Evolutionary conservation across 495 filamentous ascomycete species (phyloP).

Genomic region (Neurospora sp.): DNA sequence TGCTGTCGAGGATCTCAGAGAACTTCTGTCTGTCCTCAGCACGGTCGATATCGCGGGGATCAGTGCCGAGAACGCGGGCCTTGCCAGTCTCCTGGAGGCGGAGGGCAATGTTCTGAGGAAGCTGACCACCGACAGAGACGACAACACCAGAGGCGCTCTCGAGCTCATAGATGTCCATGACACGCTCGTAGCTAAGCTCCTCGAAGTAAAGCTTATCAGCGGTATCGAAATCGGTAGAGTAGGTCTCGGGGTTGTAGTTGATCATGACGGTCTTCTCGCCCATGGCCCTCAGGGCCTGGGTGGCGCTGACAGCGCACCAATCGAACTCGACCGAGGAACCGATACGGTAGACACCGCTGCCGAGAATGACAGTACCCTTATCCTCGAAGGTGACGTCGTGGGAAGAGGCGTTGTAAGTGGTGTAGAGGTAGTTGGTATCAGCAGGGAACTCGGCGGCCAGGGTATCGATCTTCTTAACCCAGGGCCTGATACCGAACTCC

Average conservation of each 20-base stretch:
- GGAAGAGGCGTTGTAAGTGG: conserved; percentile 92
- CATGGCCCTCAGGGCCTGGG: conserved; percentile 73
- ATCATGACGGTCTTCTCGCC: conserved; percentile 99
- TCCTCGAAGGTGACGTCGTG: conserved; percentile 96
- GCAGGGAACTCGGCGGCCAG: conserved; percentile 97
- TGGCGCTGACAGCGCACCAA: conserved; percentile 96
- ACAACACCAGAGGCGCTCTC: conserved; percentile 82
- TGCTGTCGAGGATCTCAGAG: conserved; percentile 91
- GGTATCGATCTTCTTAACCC: conserved; percentile 97
- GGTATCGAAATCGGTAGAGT: conserved; percentile 80
- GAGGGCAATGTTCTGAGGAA: conserved; percentile 95
- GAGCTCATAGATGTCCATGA: conserved; percentile 98
- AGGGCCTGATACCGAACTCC: conserved; percentile 76
- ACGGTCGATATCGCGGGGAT: conserved; percentile 90
- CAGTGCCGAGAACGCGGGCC: conserved; percentile 82
- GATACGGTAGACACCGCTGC: conserved; percentile 92
- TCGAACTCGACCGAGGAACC: conserved; percentile 97
- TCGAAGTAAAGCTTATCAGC: conserved; percentile 97
- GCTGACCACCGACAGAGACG: conserved; percentile 89
- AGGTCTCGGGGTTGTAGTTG: conserved; percentile 91
- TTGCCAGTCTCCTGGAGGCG: conserved; percentile 84
- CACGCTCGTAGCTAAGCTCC: conserved; percentile 91
- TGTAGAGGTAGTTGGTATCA: conserved; percentile 94
- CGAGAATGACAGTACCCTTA: conserved; percentile 80
- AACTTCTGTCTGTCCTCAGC: conserved; percentile 98